Evolutionary conservation across 1,284 basidiomycete species (phyloP).

Genomic region (Cystobasidiaceae sp.): DNA sequence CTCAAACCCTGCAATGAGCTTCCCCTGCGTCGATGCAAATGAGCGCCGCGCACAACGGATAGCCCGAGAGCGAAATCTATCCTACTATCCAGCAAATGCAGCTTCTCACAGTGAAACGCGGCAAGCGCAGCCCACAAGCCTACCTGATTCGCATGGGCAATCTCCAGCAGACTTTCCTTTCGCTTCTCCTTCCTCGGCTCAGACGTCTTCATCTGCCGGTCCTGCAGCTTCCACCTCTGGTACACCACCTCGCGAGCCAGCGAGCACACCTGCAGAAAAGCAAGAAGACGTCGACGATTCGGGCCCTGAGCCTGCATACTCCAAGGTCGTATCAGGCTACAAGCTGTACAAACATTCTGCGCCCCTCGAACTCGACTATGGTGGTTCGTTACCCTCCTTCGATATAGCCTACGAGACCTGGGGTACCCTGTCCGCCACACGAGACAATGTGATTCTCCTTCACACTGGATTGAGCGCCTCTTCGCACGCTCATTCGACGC

Average conservation of each 20-base stretch:
- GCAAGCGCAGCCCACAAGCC: too few relatives aligned
- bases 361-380: slow-evolving; percentile 69
- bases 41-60: slow-evolving; percentile 37
- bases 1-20: slow-evolving; percentile 41
- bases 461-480: slow-evolving; percentile 94
- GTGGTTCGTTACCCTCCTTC: slow-evolving; percentile 65
- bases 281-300: slow-evolving; percentile 34
- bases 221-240: slow-evolving; percentile 18
- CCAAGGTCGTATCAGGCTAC: slow-evolving; percentile 49
- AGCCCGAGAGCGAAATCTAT: slow-evolving; percentile 31
- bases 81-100: background rate
- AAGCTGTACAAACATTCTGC: slow-evolving; percentile 46
- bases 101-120: too few relatives aligned
- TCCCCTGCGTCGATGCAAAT: slow-evolving; percentile 43
- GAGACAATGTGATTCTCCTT: slow-evolving; percentile 89
- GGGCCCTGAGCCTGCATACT: slow-evolving; percentile 50
- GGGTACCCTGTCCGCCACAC: slow-evolving; percentile 73
- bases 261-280: slow-evolving; percentile 15
- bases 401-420: slow-evolving; percentile 96
- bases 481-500: slow-evolving; percentile 85
- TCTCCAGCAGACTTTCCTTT: background rate
- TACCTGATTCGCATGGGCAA: background rate
- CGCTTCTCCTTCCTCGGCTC: background rate
- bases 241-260: slow-evolving; percentile 7
- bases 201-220: slow-evolving; percentile 2